Evolutionary conservation across 2,329 filamentous ascomycete genomes (phyloP).

Genomic region (Endocalyx cinctus): DNA sequence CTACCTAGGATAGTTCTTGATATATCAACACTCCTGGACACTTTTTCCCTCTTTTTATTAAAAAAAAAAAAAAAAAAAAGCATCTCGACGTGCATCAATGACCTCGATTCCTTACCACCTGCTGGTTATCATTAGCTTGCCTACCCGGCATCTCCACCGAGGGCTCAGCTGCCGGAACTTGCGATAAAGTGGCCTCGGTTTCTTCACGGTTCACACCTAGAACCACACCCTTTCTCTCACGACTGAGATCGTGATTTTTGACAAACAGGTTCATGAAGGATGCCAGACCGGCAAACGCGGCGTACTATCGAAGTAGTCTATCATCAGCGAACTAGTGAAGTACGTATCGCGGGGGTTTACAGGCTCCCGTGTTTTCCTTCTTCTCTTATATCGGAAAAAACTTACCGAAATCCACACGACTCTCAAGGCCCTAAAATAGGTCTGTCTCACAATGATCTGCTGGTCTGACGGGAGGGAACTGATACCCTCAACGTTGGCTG

Average conservation of each 20-base stretch:
- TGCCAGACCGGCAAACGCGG: neutral
- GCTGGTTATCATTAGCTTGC: neutral
- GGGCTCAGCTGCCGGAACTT: neutral
- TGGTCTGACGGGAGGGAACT: conserved; percentile 7
- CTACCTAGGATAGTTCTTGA: too few species aligned
- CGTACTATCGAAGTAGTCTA: neutral
- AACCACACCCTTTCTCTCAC: neutral
- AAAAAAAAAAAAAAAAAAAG: too few species aligned
- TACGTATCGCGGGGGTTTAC: too few species aligned
- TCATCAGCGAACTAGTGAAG: too few species aligned
- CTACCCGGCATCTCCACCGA: neutral
- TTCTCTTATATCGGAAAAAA: neutral
- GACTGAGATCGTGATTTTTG: neutral
- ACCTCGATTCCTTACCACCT: neutral
- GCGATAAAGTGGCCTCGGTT: neutral
- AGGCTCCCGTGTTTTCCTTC: neutral
- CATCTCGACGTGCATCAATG: too few species aligned
- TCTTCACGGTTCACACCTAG: neutral
- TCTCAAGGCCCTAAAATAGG: conserved; percentile 12
- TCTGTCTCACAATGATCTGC: conserved; percentile 10
- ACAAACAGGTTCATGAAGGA: neutral
- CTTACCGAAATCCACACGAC: conserved; percentile 18
- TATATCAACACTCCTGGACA: too few species aligned
- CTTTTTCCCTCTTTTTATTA: too few species aligned
- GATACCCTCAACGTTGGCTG: conserved; percentile 13